phyloP scores from a whole-genome alignment of 345 rosid species.

The Eutrema yunnanense region DNA sequence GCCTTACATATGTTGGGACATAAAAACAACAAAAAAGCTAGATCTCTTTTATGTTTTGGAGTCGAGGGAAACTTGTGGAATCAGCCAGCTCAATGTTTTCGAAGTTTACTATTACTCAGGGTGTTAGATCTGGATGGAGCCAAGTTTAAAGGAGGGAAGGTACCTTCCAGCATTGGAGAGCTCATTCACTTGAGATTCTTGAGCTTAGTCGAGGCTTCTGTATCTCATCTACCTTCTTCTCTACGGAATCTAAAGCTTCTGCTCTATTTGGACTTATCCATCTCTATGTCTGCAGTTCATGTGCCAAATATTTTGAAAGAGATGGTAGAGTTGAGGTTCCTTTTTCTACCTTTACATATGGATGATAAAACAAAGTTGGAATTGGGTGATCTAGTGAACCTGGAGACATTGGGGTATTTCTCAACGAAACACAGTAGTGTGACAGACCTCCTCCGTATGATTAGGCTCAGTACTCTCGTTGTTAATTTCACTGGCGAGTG shows the following conservation, averaged over 20 bases:
- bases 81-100: not conserved
- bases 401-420: not conserved
- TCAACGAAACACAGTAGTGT: not conserved
- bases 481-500: not conserved
- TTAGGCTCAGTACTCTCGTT: not conserved
- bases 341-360: too few species aligned
- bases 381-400: not conserved
- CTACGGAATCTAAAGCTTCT: too few species aligned
- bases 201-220: not conserved
- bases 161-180: slow-evolving; percentile 19
- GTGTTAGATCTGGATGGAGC: not conserved
- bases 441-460: not conserved
- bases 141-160: not conserved
- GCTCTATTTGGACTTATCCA: not conserved
- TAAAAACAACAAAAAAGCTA: too few species aligned
- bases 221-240: not conserved
- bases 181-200: slow-evolving; percentile 26
- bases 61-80: not conserved
- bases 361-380: not conserved
- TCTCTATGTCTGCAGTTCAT: not conserved
- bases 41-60: not conserved
- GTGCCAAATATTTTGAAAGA: slow-evolving; percentile 2
- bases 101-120: slow-evolving; percentile 8
- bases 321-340: slow-evolving; percentile 2
- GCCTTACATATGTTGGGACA: too few species aligned